These are phyloP conservation scores for Naumovozyma dairenensis DNA, from an alignment of 805 yeast genomes.

Conservation along the genomic window DNA sequence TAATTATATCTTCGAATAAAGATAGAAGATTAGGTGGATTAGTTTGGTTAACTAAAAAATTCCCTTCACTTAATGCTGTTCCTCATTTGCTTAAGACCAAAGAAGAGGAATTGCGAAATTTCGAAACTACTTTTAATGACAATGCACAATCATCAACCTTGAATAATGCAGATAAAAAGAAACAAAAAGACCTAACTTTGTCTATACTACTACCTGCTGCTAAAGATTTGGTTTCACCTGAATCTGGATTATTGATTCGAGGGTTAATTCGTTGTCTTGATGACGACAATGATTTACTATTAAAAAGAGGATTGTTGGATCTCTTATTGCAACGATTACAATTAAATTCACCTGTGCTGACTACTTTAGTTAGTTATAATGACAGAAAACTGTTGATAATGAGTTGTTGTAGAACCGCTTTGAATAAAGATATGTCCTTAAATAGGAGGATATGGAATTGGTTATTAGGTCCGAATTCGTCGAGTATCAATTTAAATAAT, in stretches of 20 bases:
- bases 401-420: slow-evolving; percentile 56
- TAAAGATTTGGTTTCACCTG: slow-evolving; percentile 56
- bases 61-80: slow-evolving; percentile 50
- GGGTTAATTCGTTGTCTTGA: slow-evolving; percentile 63
- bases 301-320: slow-evolving; percentile 85
- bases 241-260: slow-evolving; percentile 66
- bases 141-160: slow-evolving; percentile 6
- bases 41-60: slow-evolving; percentile 50
- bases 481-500: too few relatives aligned
- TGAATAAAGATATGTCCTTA: slow-evolving; percentile 85
- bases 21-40: slow-evolving; percentile 80
- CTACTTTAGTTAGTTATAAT: slow-evolving; percentile 34
- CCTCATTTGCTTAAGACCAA: slow-evolving; percentile 20
- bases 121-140: background rate
- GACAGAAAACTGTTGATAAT: slow-evolving; percentile 54
- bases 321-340: slow-evolving; percentile 59
- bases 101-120: slow-evolving; percentile 5
- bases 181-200: slow-evolving; percentile 28
- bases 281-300: slow-evolving; percentile 55
- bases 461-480: slow-evolving; percentile 77
- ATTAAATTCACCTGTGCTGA: slow-evolving; percentile 49
- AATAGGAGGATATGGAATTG: slow-evolving; percentile 91
- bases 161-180: slow-evolving; percentile 13
- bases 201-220: slow-evolving; percentile 40
- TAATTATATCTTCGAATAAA: slow-evolving; percentile 64